A percentile compares a stretch with the other conserved stretches of the same genome.
These are phyloP conservation scores for Golovinomyces cichoracearum DNA, from an alignment of 2,329 filamentous ascomycete species.

Conservation along the genomic window DNA sequence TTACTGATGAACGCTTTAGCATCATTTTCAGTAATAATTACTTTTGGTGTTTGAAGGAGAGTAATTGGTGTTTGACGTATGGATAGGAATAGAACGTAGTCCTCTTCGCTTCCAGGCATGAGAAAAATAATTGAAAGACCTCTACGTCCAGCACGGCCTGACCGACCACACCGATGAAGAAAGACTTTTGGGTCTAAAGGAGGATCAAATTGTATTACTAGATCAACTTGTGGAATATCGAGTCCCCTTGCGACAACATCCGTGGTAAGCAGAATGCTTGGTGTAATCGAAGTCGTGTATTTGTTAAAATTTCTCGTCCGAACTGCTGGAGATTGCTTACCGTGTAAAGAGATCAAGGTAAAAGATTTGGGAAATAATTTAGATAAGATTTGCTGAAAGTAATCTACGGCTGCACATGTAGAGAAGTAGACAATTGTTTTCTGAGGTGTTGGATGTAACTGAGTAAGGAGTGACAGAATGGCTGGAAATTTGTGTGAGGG, in stretches of 20 bases:
- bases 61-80: slow-evolving; percentile 66
- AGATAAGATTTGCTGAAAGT: slow-evolving; percentile 62
- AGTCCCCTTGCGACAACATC: slow-evolving; percentile 76
- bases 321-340: slow-evolving; percentile 71
- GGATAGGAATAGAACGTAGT: slow-evolving; percentile 67
- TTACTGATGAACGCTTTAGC: slow-evolving; percentile 28
- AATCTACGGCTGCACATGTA: slow-evolving; percentile 84
- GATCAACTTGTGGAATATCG: slow-evolving; percentile 74
- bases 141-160: slow-evolving; percentile 65
- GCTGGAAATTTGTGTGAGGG: slow-evolving; percentile 60
- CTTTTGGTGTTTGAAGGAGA: slow-evolving; percentile 29
- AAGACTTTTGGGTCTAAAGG: slow-evolving; percentile 80
- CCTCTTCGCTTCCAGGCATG: slow-evolving; percentile 62
- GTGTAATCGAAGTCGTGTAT: slow-evolving; percentile 49
- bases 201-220: slow-evolving; percentile 71
- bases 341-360: slow-evolving; percentile 57
- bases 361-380: slow-evolving; percentile 42
- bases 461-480: slow-evolving; percentile 41
- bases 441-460: slow-evolving; percentile 46
- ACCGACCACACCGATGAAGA: slow-evolving; percentile 73
- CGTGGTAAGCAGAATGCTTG: slow-evolving; percentile 68
- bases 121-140: slow-evolving; percentile 71
- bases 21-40: slow-evolving; percentile 34
- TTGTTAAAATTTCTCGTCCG: slow-evolving; percentile 66
- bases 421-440: slow-evolving; percentile 81